Evolutionary conservation across 1,284 basidiomycete species (phyloP).

Genomic region (Puccinia horiana): DNA sequence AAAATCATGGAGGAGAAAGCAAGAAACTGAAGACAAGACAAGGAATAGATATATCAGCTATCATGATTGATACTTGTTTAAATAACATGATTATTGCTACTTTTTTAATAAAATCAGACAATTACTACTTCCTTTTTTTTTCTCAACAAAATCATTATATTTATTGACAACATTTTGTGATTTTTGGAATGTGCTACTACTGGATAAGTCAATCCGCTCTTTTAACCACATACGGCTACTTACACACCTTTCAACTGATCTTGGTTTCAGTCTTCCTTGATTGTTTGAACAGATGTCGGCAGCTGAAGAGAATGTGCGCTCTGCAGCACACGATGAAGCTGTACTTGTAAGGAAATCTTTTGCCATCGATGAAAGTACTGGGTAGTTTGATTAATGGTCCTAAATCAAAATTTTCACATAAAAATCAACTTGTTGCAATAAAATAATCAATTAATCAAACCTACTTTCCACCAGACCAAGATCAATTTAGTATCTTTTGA

Average conservation of each 20-base stretch:
- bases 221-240: not conserved
- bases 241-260: slow-evolving; percentile 14
- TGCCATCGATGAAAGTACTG: too few species aligned
- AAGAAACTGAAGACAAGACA: too few species aligned
- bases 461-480: too few species aligned
- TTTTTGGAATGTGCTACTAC: not conserved
- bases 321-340: slow-evolving; percentile 12
- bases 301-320: slow-evolving; percentile 14
- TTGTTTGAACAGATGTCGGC: slow-evolving; percentile 7
- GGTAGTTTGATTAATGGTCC: not conserved
- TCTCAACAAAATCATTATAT: not conserved
- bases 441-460: too few species aligned
- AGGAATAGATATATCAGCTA: too few species aligned
- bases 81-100: too few species aligned
- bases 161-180: not conserved
- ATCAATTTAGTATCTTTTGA: too few species aligned
- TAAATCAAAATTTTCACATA: not conserved
- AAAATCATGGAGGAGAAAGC: too few species aligned
- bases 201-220: not conserved
- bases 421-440: too few species aligned
- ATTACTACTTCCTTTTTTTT: too few species aligned
- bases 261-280: not conserved
- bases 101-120: too few species aligned
- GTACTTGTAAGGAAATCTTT: not conserved
- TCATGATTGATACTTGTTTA: too few species aligned